phyloP scores from a whole-genome alignment of 306 rosid genomes.

The Alnus glutinosa region DNA sequence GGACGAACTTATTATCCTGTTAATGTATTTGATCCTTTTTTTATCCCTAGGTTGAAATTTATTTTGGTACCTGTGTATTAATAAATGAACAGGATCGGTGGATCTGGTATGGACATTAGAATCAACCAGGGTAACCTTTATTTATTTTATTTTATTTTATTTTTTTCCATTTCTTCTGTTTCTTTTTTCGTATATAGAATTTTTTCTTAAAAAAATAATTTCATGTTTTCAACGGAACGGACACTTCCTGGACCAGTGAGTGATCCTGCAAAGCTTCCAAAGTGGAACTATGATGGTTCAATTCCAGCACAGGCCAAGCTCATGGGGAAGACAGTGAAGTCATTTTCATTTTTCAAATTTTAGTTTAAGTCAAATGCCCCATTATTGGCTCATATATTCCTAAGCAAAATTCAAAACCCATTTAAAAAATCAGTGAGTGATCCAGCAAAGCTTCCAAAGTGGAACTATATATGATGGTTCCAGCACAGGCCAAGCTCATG shows the following conservation, averaged over 20 bases:
- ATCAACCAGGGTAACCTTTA: slow-evolving; percentile 58
- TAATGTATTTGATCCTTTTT: background rate
- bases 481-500: slow-evolving; percentile 73
- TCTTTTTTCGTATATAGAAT: background rate
- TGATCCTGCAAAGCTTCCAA: slow-evolving; percentile 68
- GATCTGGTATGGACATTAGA: slow-evolving; percentile 70
- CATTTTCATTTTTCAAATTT: slow-evolving; percentile 24
- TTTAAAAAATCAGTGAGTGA: slow-evolving; percentile 34
- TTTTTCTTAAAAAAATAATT: too few relatives aligned
- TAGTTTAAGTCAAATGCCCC: too few relatives aligned
- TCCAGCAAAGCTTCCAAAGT: slow-evolving; percentile 66
- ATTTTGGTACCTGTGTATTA: background rate
- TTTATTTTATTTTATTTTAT: background rate
- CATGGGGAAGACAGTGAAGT: slow-evolving; percentile 74
- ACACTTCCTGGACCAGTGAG: slow-evolving; percentile 56
- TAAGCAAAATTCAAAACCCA: too few relatives aligned
- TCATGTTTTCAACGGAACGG: slow-evolving; percentile 24
- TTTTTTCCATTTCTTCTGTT: background rate
- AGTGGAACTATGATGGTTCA: slow-evolving; percentile 69
- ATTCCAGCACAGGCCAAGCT: slow-evolving; percentile 77
- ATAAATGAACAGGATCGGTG: slow-evolving; percentile 56
- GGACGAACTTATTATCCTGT: too few relatives aligned
- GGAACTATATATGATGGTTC: slow-evolving; percentile 75
- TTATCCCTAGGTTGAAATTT: background rate
- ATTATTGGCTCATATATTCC: too few relatives aligned